Percentiles rank a stretch among this genome's conserved stretches.
Evolutionary conservation across 2,329 filamentous ascomycete genomes (phyloP).

Genomic region (Aureobasidium lini): DNA sequence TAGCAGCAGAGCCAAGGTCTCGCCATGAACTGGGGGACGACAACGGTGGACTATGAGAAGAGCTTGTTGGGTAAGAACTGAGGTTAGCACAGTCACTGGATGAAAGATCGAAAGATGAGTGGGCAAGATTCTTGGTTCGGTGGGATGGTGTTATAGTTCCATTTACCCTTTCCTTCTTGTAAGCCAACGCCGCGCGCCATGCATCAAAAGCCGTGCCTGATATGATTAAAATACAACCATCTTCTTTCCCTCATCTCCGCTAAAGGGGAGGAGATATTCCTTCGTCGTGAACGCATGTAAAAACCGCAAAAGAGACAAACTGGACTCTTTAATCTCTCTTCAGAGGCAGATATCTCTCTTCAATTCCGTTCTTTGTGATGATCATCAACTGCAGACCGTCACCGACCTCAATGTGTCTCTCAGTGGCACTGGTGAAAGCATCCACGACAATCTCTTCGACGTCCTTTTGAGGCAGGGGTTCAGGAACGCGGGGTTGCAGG

Average conservation of each 20-base stretch:
- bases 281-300: constrained; percentile 11
- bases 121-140: background rate
- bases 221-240: constrained; percentile 9
- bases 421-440: constrained; percentile 94
- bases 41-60: no score
- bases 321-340: constrained; percentile 65
- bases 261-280: background rate
- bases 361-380: constrained; percentile 78
- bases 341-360: constrained; percentile 74
- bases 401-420: constrained; percentile 95
- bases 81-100: no score
- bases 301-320: background rate
- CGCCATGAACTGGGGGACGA: no score
- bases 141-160: constrained; percentile 1
- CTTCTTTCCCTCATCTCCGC: background rate
- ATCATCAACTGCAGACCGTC: constrained; percentile 94
- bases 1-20: no score
- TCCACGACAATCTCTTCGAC: constrained; percentile 89
- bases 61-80: no score
- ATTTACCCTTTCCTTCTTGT: constrained; percentile 3
- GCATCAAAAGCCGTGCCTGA: constrained; percentile 12
- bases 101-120: no score
- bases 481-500: constrained; percentile 60
- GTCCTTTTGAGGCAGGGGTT: constrained; percentile 62
- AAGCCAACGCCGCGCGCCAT: constrained; percentile 16